A percentile compares a stretch with the other conserved stretches of the same genome.
These are phyloP conservation scores for Argentina anserina DNA, from an alignment of 306 rosid species.

Conservation along the genomic window DNA sequence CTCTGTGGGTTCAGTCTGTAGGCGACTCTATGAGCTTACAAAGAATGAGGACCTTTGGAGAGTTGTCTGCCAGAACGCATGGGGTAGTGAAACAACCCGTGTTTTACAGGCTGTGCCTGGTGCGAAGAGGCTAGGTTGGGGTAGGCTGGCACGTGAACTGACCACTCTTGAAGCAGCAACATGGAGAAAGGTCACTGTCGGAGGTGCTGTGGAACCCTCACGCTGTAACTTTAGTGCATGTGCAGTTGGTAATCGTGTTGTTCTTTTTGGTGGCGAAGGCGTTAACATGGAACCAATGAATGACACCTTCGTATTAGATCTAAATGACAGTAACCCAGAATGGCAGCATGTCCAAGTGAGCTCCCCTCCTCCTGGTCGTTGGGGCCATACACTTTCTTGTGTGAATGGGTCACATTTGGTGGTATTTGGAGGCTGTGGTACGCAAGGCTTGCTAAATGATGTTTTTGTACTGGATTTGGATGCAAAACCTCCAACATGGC, in stretches of 20 bases:
- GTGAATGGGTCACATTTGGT: constrained; percentile 91
- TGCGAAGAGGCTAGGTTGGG: constrained; percentile 97
- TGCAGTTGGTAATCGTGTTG: constrained; percentile 97
- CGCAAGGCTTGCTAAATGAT: constrained; percentile 94
- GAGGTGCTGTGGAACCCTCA: constrained; percentile 95
- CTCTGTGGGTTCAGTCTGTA: constrained; percentile 83
- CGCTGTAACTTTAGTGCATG: constrained; percentile 98
- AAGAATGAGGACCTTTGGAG: constrained; percentile 94
- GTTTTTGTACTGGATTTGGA: constrained; percentile 92
- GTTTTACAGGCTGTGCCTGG: constrained; percentile 95
- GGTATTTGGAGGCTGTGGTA: constrained; percentile 99
- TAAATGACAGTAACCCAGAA: constrained; percentile 84
- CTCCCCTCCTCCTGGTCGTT: constrained; percentile 99
- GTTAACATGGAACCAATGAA: constrained; percentile 99
- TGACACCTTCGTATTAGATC: constrained; percentile 90
- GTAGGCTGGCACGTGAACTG: constrained; percentile 83
- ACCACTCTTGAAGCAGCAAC: constrained; percentile 99
- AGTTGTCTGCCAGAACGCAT: constrained; percentile 97
- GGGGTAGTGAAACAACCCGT: constrained; percentile 97
- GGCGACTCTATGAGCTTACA: constrained; percentile 67
- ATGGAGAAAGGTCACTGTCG: constrained; percentile 92
- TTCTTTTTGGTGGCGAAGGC: constrained; percentile 98
- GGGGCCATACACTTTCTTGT: constrained; percentile 99
- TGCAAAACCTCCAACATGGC: constrained; percentile 96
- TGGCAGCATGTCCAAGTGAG: constrained; percentile 98